A percentile compares a stretch with the other conserved stretches of the same genome.
These are phyloP conservation scores for Xylaria sp. DNA, from an alignment of 2,329 filamentous ascomycete species.

Conservation along the genomic window DNA sequence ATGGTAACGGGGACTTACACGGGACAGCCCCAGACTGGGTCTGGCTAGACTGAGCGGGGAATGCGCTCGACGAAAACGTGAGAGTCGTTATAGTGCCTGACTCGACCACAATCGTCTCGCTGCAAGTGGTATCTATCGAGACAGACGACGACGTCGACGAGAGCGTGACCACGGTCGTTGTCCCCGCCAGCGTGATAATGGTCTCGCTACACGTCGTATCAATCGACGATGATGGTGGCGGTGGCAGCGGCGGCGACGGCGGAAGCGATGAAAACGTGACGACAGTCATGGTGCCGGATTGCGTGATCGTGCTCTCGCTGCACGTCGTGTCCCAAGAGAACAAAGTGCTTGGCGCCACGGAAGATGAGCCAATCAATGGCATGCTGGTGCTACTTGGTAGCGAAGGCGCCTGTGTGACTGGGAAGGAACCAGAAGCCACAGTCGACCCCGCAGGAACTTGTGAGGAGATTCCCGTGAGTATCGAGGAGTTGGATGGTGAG, in stretches of 20 bases:
- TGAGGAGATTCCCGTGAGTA: conserved; percentile 11
- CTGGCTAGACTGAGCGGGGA: conserved; percentile 21
- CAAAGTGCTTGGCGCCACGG: conserved; percentile 26
- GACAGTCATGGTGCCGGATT: conserved; percentile 31
- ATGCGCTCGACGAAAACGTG: conserved; percentile 25
- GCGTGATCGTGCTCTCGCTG: conserved; percentile 35
- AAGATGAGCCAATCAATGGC: conserved; percentile 15
- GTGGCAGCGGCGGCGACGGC: conserved; percentile 12
- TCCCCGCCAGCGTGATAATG: conserved; percentile 35
- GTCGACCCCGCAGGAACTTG: conserved; percentile 17
- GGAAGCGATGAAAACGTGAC: conserved; percentile 26
- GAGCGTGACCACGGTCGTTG: conserved; percentile 32
- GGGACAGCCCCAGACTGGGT: conserved; percentile 22
- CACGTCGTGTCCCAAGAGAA: conserved; percentile 37
- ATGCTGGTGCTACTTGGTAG: conserved; percentile 3
- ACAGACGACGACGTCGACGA: conserved; percentile 6
- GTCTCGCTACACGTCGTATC: conserved; percentile 39
- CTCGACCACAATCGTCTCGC: conserved; percentile 34
- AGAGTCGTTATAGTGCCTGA: conserved; percentile 28
- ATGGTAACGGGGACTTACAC: conserved; percentile 34
- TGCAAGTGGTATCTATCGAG: conserved; percentile 27
- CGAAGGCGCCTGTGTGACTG: conserved; percentile 23
- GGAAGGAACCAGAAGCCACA: conserved; percentile 7
- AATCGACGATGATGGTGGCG: conserved; percentile 13
- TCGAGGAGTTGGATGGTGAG: conserved; percentile 34